These are phyloP conservation scores for Daldinia vernicosa DNA, from an alignment of 495 filamentous ascomycete species.

Conservation along the genomic window DNA sequence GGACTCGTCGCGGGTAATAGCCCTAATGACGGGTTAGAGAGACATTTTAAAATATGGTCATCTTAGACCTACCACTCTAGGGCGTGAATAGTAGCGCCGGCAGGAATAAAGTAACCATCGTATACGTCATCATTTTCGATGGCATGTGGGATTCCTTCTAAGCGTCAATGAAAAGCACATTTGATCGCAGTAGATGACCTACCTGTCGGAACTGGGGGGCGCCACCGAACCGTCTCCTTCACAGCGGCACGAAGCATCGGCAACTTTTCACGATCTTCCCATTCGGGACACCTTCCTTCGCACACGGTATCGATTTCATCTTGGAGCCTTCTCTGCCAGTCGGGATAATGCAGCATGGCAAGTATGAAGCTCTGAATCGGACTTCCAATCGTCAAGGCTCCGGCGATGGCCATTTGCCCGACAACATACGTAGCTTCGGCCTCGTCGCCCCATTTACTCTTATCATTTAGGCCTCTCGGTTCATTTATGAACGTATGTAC, in stretches of 20 bases:
- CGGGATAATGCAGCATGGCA: conserved; percentile 67
- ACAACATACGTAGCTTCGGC: conserved; percentile 56
- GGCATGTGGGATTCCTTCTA: conserved; percentile 62
- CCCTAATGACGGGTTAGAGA: conserved; percentile 59
- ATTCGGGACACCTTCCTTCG: conserved; percentile 57
- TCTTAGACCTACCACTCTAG: conserved; percentile 57
- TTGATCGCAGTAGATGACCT: conserved; percentile 7
- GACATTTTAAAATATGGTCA: not conserved
- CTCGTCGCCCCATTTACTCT: conserved; percentile 35
- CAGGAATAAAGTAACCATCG: conserved; percentile 64
- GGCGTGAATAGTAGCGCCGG: conserved; percentile 65
- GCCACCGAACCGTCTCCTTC: conserved; percentile 70
- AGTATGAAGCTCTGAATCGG: conserved; percentile 66
- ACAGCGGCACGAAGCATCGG: conserved; percentile 64
- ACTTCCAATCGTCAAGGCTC: conserved; percentile 58
- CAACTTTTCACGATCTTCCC: conserved; percentile 56
- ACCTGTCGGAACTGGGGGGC: conserved; percentile 63
- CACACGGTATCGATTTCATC: conserved; percentile 63
- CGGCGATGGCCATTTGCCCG: conserved; percentile 60
- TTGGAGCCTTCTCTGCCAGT: conserved; percentile 63
- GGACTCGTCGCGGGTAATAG: conserved; percentile 66
- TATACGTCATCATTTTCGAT: conserved; percentile 64
- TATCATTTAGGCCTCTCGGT: conserved; percentile 18
- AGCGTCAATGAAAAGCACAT: conserved; percentile 7
- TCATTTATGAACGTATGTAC: conserved; percentile 56